phyloP scores from a whole-genome alignment of 306 rosid genomes.

The Cucurbita ficifolia region DNA sequence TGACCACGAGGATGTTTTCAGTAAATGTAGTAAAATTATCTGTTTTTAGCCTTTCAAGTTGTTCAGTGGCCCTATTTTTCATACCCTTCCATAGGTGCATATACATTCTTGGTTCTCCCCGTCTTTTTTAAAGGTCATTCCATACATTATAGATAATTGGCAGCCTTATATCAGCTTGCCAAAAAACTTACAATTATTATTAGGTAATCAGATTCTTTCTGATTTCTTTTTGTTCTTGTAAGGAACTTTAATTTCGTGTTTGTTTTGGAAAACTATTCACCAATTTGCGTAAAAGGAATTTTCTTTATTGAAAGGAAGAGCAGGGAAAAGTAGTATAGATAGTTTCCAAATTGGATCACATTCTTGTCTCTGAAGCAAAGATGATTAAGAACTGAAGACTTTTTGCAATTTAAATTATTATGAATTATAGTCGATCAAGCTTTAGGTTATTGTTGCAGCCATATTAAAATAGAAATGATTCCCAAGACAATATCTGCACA shows the following conservation, averaged over 20 bases:
- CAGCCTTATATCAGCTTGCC: neutral
- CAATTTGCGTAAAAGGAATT: neutral
- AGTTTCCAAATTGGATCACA: neutral
- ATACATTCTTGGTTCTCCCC: neutral
- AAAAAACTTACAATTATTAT: neutral
- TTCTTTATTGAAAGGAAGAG: neutral
- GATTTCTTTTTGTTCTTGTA: neutral
- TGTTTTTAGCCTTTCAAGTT: neutral
- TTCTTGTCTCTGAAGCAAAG: neutral
- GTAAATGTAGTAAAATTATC: conserved; percentile 1
- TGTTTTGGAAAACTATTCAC: neutral
- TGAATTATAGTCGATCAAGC: neutral
- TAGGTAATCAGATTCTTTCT: neutral
- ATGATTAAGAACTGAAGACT: neutral
- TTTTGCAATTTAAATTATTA: neutral
- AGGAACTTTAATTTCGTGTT: neutral
- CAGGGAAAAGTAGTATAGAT: neutral
- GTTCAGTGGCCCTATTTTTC: neutral
- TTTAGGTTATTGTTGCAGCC: neutral
- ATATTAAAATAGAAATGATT: neutral
- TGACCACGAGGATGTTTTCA: neutral
- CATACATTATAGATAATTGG: neutral
- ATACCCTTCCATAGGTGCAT: neutral
- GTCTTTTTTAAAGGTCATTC: neutral
- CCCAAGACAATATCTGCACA: neutral